Conservation (phyloP, 2,329 filamentous ascomycete genomes). For the Zymoseptoria pseudotritici region DNA sequence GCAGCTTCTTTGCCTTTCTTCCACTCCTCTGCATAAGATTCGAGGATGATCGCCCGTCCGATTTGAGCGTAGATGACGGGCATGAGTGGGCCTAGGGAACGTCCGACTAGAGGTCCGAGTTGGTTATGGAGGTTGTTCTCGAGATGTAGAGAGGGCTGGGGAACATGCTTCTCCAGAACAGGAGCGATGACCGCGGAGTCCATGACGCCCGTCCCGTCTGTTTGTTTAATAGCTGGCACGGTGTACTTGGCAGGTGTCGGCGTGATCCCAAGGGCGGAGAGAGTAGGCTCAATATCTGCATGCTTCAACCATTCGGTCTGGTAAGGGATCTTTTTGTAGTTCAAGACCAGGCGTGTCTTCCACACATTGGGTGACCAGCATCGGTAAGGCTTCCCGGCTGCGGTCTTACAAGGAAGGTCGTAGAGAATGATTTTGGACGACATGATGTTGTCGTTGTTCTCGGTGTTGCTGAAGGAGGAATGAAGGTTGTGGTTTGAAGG, state of each 20-base stretch:
- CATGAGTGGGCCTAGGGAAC: constrained; percentile 11
- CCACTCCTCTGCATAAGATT: constrained; percentile 22
- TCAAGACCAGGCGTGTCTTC: constrained; percentile 55
- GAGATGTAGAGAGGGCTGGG: constrained; percentile 10
- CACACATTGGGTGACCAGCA: constrained; percentile 63
- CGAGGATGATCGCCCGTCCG: constrained; percentile 13
- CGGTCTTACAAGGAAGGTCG: constrained; percentile 6
- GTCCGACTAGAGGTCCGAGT: constrained; percentile 1
- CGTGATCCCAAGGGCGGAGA: constrained; percentile 8
- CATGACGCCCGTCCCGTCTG: constrained; percentile 12
- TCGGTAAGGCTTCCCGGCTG: constrained; percentile 25
- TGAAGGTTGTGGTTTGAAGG: neutral
- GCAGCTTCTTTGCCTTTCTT: constrained; percentile 5
- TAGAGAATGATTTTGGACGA: constrained; percentile 4
- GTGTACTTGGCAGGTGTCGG: constrained; percentile 11
- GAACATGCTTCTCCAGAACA: constrained; percentile 14
- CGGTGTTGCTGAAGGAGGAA: neutral
- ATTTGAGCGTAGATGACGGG: constrained; percentile 17
- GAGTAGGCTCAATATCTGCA: constrained; percentile 9
- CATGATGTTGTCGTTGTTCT: neutral
- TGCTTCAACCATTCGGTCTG: constrained; percentile 11
- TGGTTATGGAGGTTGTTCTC: constrained; percentile 9
- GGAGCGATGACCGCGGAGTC: constrained; percentile 16
- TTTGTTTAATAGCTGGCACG: constrained; percentile 13
- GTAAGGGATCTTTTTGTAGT: constrained; percentile 19